phyloP scores from a whole-genome alignment of 1,139 yeast species.

The Candida freyschussii region DNA sequence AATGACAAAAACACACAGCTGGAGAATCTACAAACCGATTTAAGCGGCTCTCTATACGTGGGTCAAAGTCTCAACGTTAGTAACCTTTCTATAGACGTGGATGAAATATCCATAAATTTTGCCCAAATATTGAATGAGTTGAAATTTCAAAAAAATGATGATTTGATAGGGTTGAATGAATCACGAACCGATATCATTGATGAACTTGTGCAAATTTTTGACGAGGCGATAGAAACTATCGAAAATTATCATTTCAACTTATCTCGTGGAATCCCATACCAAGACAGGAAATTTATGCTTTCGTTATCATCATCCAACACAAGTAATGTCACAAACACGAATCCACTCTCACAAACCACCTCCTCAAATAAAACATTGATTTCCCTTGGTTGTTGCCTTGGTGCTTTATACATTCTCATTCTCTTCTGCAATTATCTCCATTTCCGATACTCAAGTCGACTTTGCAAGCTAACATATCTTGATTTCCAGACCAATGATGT shows the following conservation, averaged over 20 bases:
- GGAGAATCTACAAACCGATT: conserved; percentile 1
- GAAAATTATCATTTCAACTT: background rate
- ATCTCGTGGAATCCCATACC: background rate
- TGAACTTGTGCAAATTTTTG: conserved; percentile 4
- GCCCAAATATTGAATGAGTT: background rate
- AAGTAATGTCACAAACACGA: no score
- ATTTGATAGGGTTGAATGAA: background rate
- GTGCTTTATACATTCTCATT: conserved; percentile 6
- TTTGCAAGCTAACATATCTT: conserved; percentile 5
- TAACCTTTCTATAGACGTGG: conserved; percentile 9
- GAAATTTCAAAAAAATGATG: background rate
- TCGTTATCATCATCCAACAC: no score
- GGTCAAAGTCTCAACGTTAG: conserved; percentile 10
- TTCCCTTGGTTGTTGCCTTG: conserved; percentile 7
- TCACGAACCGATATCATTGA: conserved; percentile 3
- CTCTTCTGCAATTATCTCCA: conserved; percentile 7
- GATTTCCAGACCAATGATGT: background rate
- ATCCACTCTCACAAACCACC: background rate
- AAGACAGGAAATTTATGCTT: no score
- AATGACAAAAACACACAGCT: conserved; percentile 1
- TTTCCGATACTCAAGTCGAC: conserved; percentile 8
- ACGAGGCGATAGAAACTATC: conserved; percentile 3
- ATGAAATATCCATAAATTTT: conserved; percentile 3
- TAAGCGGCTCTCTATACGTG: conserved; percentile 11
- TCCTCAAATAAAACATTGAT: conserved; percentile 2